Evolutionary conservation across 2,329 filamentous ascomycete genomes (phyloP).

Genomic region (Curvularia hawaiiensis): DNA sequence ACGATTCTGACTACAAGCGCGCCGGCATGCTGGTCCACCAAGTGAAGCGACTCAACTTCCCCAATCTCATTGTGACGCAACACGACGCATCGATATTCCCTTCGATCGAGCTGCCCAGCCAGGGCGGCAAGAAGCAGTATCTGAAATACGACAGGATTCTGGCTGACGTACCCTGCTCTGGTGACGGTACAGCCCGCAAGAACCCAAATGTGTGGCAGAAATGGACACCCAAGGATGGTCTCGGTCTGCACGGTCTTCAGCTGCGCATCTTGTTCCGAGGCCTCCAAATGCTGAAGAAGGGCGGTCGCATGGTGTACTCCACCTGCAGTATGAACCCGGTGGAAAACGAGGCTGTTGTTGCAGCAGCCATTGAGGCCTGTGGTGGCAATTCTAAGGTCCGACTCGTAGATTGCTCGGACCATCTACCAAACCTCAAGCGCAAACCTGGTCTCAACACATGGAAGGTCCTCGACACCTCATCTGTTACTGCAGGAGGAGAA

Average conservation of each 20-base stretch:
- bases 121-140: conserved; percentile 67
- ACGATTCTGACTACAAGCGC: conserved; percentile 95
- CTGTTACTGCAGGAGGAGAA: conserved; percentile 54
- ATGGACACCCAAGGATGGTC: conserved; percentile 85
- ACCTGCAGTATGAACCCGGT: conserved; percentile 99
- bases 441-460: conserved; percentile 78
- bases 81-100: conserved; percentile 97
- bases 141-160: conserved; percentile 97
- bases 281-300: conserved; percentile 93
- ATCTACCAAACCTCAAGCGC: conserved; percentile 78
- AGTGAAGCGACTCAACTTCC: conserved; percentile 94
- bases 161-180: conserved; percentile 95
- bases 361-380: conserved; percentile 86
- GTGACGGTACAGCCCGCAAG: conserved; percentile 92
- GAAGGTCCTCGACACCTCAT: conserved; percentile 72
- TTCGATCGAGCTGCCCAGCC: conserved; percentile 79
- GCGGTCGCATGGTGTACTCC: conserved; percentile 93
- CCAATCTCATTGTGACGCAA: conserved; percentile 95
- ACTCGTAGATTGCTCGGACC: conserved; percentile 80
- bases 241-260: conserved; percentile 87
- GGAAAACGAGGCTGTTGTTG: conserved; percentile 93
- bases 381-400: conserved; percentile 82
- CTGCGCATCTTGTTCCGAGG: conserved; percentile 88
- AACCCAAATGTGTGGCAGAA: conserved; percentile 94
- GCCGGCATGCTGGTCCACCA: conserved; percentile 98